Base-by-base conservation (phyloP, 2,329 filamentous ascomycete species). In the Talaromyces sp. region DNA sequence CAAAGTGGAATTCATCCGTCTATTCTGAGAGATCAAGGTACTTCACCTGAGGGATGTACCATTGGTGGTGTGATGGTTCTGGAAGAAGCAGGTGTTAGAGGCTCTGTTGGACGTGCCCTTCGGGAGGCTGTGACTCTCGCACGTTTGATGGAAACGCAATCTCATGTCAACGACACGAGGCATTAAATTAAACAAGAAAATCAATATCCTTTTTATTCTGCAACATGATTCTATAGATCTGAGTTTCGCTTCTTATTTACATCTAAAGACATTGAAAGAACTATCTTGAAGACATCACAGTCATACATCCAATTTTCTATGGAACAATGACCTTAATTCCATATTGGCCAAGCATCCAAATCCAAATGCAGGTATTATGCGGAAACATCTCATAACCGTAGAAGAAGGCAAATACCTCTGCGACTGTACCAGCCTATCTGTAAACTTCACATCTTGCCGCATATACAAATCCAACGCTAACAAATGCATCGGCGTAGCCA, bases 401-500 rank as follows among this genome's bases (percentile, higher is more conserved):
- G 73, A 87, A 88, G 64, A 87, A 78, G 20, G 79, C 73, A 89
- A 92, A 68, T 93, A 89, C 59, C 81, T 80, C 56, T 82, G 76
- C 7, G 96, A 82, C 46, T 83, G 80, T 0, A 71, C 66, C 68
- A 83, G 80, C 13, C 91, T 76, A 17, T 89, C 82, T 19, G 68
- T 66, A 68, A 81, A 78, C 1, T 77, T 70, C 4, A 62, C 47
- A 10, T 37, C 30, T 16, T 62, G 61, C 14, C 60, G 50, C 29
- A 95, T 95, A 70, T 95, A 96, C 54, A 95, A 62, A 72, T 96
- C 91, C 60, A 96, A 70, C 0, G 90, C 91, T n/a, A 93, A 80
- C 47, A 96, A 74, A 74, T 96, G 91, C 62, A 95, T 70, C 1
- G 91, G 91, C 5, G 91, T 96, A 49, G 86, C 89, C 27, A 91